These are phyloP conservation scores for Botryotinia narcissicola DNA, from an alignment of 2,329 filamentous ascomycete genomes.

Conservation along the genomic window DNA sequence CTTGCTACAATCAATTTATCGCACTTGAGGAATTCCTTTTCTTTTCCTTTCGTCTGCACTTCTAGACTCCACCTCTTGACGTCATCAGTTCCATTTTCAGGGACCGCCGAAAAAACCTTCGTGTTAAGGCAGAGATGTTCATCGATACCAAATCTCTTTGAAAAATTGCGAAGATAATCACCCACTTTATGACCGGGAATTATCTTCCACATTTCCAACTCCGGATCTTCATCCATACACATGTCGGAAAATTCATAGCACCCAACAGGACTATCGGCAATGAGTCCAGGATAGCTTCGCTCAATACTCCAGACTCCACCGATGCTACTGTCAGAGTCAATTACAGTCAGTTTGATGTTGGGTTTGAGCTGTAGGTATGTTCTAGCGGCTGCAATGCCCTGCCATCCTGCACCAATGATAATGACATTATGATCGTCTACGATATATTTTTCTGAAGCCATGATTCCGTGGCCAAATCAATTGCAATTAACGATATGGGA, in stretches of 20 bases:
- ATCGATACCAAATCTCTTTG: slow-evolving; percentile 21
- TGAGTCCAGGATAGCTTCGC: slow-evolving; percentile 64
- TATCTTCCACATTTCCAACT: slow-evolving; percentile 16
- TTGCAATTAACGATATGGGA: not conserved
- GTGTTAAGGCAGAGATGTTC: slow-evolving; percentile 36
- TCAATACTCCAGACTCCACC: slow-evolving; percentile 70
- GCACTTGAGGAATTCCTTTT: slow-evolving; percentile 1
- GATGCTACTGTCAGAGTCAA: slow-evolving; percentile 55
- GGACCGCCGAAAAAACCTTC: slow-evolving; percentile 40
- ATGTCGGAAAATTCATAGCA: slow-evolving; percentile 73
- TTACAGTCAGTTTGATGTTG: slow-evolving; percentile 50
- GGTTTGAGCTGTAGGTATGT: slow-evolving; percentile 59
- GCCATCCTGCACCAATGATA: slow-evolving; percentile 43
- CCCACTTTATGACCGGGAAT: slow-evolving; percentile 22
- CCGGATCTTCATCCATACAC: slow-evolving; percentile 41
- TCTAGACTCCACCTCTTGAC: slow-evolving; percentile 19
- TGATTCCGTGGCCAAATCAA: not conserved
- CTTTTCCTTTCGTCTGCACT: slow-evolving; percentile 1
- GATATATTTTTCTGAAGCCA: not conserved
- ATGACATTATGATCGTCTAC: slow-evolving; percentile 8
- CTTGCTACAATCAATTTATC: slow-evolving; percentile 25
- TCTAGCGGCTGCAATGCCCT: slow-evolving; percentile 59
- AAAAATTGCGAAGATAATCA: slow-evolving; percentile 27
- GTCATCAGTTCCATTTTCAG: not conserved
- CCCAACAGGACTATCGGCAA: slow-evolving; percentile 69